These are phyloP conservation scores for Curvularia sp. DNA, from an alignment of 2,329 filamentous ascomycete genomes.

Conservation along the genomic window DNA sequence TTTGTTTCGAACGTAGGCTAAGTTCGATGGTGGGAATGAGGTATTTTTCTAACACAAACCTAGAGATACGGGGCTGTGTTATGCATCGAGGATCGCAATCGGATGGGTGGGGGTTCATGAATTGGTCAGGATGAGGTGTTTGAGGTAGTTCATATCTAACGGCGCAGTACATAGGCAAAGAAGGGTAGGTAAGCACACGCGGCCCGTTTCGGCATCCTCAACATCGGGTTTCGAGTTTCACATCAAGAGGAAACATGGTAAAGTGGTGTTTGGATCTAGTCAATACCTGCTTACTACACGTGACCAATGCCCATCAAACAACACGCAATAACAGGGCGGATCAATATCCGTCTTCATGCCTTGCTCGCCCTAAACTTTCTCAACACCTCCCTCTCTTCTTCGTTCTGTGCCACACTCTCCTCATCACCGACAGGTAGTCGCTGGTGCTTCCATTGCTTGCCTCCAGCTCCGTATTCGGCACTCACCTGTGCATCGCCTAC, in stretches of 20 bases:
- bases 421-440: constrained; percentile 50
- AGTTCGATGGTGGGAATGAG: too few species aligned
- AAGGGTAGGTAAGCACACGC: background rate
- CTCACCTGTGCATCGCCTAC: constrained; percentile 84
- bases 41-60: too few species aligned
- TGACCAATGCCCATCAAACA: too few species aligned
- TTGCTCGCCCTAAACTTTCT: constrained; percentile 40
- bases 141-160: too few species aligned
- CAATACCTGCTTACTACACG: background rate
- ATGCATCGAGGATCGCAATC: too few species aligned
- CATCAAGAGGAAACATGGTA: background rate
- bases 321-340: too few species aligned
- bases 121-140: too few species aligned
- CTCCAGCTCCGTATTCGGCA: constrained; percentile 69
- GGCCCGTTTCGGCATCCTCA: background rate
- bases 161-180: too few species aligned
- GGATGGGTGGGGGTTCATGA: too few species aligned
- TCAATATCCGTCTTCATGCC: background rate
- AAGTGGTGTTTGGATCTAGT: background rate
- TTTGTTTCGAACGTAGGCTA: too few species aligned
- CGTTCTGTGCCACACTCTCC: constrained; percentile 40
- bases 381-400: constrained; percentile 45
- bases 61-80: too few species aligned
- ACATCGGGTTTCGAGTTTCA: background rate
- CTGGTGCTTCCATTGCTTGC: constrained; percentile 64